Conservation (phyloP, 1,284 basidiomycete genomes). For the Peniophora sp. region DNA sequence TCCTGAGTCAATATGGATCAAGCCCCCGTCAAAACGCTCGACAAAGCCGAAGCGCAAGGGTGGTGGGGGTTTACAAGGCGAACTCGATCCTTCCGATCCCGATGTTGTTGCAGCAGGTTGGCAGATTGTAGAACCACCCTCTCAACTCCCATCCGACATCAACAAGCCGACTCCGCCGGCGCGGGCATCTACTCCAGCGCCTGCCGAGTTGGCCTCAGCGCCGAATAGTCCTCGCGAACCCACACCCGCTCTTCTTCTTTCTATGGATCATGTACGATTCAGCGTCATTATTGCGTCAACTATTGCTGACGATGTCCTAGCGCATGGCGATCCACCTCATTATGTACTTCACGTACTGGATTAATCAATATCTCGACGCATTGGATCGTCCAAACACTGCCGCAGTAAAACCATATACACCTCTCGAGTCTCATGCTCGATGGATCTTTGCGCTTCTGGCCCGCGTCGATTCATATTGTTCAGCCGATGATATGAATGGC, state of each 20-base stretch:
- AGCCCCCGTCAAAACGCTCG: conserved; percentile 33
- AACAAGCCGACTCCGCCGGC: conserved; percentile 10
- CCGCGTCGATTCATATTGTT: conserved; percentile 63
- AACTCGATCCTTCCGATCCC: background rate
- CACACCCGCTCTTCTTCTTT: conserved; percentile 44
- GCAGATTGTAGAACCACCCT: background rate
- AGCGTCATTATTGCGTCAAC: background rate
- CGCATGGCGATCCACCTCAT: conserved; percentile 65
- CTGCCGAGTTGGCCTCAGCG: background rate
- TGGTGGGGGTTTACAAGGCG: background rate
- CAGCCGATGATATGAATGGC: conserved; percentile 71
- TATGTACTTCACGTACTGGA: conserved; percentile 81
- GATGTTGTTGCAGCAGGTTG: background rate
- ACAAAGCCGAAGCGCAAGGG: conserved; percentile 12
- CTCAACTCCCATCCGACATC: conserved; percentile 2
- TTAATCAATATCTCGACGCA: conserved; percentile 47
- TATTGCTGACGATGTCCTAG: conserved; percentile 26
- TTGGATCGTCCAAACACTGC: conserved; percentile 21
- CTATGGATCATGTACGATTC: conserved; percentile 55
- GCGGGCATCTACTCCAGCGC: conserved; percentile 2
- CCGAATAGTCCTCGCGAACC: conserved; percentile 36
- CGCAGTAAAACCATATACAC: conserved; percentile 19
- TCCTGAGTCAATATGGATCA: conserved; percentile 61
- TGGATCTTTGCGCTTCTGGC: conserved; percentile 84
- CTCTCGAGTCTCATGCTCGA: conserved; percentile 56